Base-by-base conservation (phyloP, 2,329 filamentous ascomycete genomes). In the Aspergillus versicolor region DNA sequence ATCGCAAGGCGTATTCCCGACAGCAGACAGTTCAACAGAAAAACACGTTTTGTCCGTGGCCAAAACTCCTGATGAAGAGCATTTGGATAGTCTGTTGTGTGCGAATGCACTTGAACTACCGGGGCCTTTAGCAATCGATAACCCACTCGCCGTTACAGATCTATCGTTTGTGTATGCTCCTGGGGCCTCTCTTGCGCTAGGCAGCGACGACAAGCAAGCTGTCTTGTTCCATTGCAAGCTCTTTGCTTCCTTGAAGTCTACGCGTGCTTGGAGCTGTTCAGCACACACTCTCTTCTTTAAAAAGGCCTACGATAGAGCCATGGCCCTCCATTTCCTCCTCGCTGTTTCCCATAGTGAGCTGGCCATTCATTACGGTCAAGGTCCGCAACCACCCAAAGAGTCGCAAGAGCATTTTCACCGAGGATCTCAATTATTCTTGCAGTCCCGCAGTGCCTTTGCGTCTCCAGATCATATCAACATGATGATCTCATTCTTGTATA, bases 401-500 rank as follows among this genome's bases (percentile, higher is more conserved):
- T 58, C 56, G 15, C 37, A 30, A 5, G 21, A 40, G 11, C 58
- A 58, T 32, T 58, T 52, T 32, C 17, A 52, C 4, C 55, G 43
- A n/a, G 58, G 55, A 5, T 49, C 55, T 8, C 24, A 58, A 12
- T n/a, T 60, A 13, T 46, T 58, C 2, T 27, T 51, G 15, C 27
- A 58, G 9, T 21, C 52, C n/a, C 44, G 44, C 15, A 49, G 43
- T 21, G 42, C 47, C 5, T 47, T 38, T 24, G 47, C 47, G 9
- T n/a, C 55, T 15, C 37, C 51, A 7, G 52, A 60, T 24, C 58
- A 60, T 41, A 19, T 58, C 22, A 48, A 45, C 37, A 58, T 55
- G 42, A 49, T 60, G 51, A 55, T 60, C 13, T 60, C 58, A 4
- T 60, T 55, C 17, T 19, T 60, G 7, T 60, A 60, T 19, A 54